phyloP scores from a whole-genome alignment of 2,329 filamentous ascomycete species.

The Talaromyces sp. region DNA sequence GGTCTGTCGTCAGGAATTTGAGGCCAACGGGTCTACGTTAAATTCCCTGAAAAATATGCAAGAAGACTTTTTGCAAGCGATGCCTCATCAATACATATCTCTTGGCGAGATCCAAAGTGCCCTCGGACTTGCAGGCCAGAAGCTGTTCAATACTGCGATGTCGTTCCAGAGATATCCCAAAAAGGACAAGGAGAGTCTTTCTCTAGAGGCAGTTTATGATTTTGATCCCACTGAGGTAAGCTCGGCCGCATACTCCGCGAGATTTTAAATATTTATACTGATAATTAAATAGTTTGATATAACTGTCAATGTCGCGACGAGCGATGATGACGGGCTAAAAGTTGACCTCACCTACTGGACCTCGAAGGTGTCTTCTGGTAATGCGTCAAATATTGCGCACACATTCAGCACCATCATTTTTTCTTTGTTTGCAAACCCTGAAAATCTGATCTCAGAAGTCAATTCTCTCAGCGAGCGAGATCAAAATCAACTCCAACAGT shows the following conservation, averaged over 20 bases:
- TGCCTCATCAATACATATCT: neutral
- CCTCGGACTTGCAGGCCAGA: neutral
- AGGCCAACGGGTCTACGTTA: neutral
- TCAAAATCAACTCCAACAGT: slow-evolving; percentile 1
- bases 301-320: neutral
- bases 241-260: neutral
- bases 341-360: slow-evolving; percentile 6
- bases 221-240: neutral
- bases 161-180: neutral
- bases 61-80: neutral
- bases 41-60: neutral
- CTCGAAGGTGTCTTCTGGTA: neutral
- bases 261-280: neutral
- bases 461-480: slow-evolving; percentile 10
- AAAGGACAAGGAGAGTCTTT: neutral
- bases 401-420: neutral
- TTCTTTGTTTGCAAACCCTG: neutral
- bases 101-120: slow-evolving; percentile 1
- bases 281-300: neutral
- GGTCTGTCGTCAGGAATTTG: slow-evolving; percentile 10
- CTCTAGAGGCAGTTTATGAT: neutral
- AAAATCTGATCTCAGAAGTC: neutral
- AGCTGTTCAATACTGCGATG: slow-evolving; percentile 1
- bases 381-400: neutral
- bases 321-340: slow-evolving; percentile 14